phyloP scores from a whole-genome alignment of 2,329 filamentous ascomycete genomes.

The Cercospora brassicicola region DNA sequence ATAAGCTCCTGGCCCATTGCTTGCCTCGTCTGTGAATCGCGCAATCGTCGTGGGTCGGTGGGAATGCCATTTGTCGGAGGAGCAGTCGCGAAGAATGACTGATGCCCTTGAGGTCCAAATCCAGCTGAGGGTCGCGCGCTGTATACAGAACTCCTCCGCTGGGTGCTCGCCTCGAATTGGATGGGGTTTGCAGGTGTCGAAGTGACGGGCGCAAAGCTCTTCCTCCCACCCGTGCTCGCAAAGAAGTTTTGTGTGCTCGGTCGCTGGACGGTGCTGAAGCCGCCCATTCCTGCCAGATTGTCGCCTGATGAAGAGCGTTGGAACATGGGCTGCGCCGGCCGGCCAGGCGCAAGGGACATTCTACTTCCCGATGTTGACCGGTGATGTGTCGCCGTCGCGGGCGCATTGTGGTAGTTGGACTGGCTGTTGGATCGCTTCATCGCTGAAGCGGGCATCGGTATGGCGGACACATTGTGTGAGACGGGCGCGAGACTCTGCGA shows the following conservation, averaged over 20 bases:
- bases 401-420: slow-evolving; percentile 63
- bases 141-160: slow-evolving; percentile 72
- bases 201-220: slow-evolving; percentile 66
- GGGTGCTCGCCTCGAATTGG: slow-evolving; percentile 55
- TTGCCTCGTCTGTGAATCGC: slow-evolving; percentile 75
- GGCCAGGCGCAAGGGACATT: slow-evolving; percentile 79
- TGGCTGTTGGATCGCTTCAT: slow-evolving; percentile 90
- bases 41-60: slow-evolving; percentile 80
- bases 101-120: slow-evolving; percentile 63
- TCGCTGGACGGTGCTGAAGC: slow-evolving; percentile 77
- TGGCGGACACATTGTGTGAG: slow-evolving; percentile 71
- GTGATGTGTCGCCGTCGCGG: slow-evolving; percentile 69
- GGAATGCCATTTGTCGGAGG: slow-evolving; percentile 79
- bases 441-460: slow-evolving; percentile 87
- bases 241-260: slow-evolving; percentile 72
- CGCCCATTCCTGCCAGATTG: slow-evolving; percentile 75
- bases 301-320: slow-evolving; percentile 77
- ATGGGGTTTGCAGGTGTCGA: slow-evolving; percentile 49
- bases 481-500: slow-evolving; percentile 79
- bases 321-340: slow-evolving; percentile 85
- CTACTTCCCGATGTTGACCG: slow-evolving; percentile 81
- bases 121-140: slow-evolving; percentile 60
- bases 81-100: slow-evolving; percentile 92
- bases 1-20: slow-evolving; percentile 85
- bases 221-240: slow-evolving; percentile 61